Conservation (phyloP, 768 basidiomycete genomes). For the Lactifluus piperatus region DNA sequence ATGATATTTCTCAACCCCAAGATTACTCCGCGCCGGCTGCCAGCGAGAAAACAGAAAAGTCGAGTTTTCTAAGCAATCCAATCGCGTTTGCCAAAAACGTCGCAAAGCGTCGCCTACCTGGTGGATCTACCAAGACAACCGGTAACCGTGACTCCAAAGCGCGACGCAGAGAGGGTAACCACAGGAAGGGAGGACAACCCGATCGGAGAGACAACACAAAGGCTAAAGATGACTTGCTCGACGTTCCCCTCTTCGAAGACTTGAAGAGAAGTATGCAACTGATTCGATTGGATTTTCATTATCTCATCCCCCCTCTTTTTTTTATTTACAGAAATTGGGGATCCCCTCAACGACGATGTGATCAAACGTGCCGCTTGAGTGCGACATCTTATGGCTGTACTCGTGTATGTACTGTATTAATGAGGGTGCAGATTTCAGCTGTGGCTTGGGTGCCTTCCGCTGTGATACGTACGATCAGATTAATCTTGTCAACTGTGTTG, state of each 20-base stretch:
- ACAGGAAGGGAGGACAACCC: slow-evolving; percentile 12
- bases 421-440: not conserved
- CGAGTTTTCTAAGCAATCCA: not conserved
- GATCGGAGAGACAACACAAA: slow-evolving; percentile 10
- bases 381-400: not conserved
- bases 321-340: slow-evolving; percentile 24
- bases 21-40: not conserved
- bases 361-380: slow-evolving; percentile 21
- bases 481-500: not conserved
- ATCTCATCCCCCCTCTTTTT: not conserved
- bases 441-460: not conserved
- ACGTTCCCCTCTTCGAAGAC: slow-evolving; percentile 9
- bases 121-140: slow-evolving; percentile 13
- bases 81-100: slow-evolving; percentile 6
- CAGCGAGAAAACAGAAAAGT: slow-evolving; percentile 1
- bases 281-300: not conserved
- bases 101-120: slow-evolving; percentile 18
- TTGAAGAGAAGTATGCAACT: slow-evolving; percentile 13
- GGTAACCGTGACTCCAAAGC: slow-evolving; percentile 18
- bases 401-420: not conserved
- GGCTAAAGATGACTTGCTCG: slow-evolving; percentile 17
- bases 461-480: not conserved
- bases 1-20: not conserved
- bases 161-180: slow-evolving; percentile 15
- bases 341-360: slow-evolving; percentile 25